Conservation (phyloP, 192 early-diverging fungal species). For the Backusella parvicylindrica region DNA sequence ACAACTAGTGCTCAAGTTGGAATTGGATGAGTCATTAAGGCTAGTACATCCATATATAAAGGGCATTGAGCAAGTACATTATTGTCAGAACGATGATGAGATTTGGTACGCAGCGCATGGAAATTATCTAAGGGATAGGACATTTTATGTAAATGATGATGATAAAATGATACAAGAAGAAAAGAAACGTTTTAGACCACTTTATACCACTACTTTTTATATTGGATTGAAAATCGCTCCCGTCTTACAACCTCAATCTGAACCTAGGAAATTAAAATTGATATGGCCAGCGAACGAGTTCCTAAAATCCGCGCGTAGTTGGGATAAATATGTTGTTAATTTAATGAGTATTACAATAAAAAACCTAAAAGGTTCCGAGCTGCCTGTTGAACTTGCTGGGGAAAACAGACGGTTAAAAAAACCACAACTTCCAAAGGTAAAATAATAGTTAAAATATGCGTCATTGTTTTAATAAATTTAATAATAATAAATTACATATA, state of each 20-base stretch:
- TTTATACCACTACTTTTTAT: conserved; percentile 85
- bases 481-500: background rate
- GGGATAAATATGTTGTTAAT: conserved; percentile 73
- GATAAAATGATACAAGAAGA: conserved; percentile 6
- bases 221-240: conserved; percentile 76
- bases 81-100: conserved; percentile 68
- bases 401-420: background rate
- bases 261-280: conserved; percentile 70
- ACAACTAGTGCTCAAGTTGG: conserved; percentile 83
- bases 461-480: background rate
- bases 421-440: background rate
- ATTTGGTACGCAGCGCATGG: conserved; percentile 66
- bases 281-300: conserved; percentile 81
- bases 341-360: conserved; percentile 66
- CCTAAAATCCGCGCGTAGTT: conserved; percentile 71
- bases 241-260: conserved; percentile 41
- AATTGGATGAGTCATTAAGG: conserved; percentile 63
- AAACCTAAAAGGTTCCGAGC: conserved; percentile 37
- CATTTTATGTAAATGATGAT: conserved; percentile 19
- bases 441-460: background rate
- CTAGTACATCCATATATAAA: conserved; percentile 91
- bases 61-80: conserved; percentile 67
- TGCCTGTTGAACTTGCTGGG: conserved; percentile 1
- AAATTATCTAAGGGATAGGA: conserved; percentile 34
- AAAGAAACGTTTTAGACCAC: conserved; percentile 24